Evolutionary conservation across 2,329 filamentous ascomycete genomes (phyloP).

Genomic region (Colletotrichum eremochloae): DNA sequence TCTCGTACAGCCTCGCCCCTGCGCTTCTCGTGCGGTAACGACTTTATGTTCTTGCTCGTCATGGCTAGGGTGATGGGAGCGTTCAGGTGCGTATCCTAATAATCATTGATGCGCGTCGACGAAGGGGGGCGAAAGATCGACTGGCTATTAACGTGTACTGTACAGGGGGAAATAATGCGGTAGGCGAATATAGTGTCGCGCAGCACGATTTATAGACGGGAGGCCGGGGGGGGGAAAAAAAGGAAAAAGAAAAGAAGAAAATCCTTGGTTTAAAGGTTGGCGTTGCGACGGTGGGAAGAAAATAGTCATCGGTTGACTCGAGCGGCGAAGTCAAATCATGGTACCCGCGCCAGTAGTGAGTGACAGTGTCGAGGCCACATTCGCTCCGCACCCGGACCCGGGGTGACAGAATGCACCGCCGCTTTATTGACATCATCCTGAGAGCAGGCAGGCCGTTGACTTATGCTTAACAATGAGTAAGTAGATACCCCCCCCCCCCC

Average conservation of each 20-base stretch:
- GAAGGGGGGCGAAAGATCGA: neutral
- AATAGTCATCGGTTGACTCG: constrained; percentile 42
- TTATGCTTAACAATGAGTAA: neutral
- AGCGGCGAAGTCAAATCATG: constrained; percentile 33
- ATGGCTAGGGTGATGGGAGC: constrained; percentile 54
- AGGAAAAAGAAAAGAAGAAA: neutral
- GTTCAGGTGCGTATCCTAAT: constrained; percentile 47
- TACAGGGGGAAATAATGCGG: neutral
- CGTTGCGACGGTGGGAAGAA: neutral
- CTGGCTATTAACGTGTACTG: neutral
- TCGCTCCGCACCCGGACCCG: constrained; percentile 1
- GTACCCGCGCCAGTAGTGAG: constrained; percentile 2
- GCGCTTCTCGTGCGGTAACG: constrained; percentile 81
- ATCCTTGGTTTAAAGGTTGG: neutral
- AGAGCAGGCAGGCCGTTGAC: neutral
- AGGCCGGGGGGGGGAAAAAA: neutral
- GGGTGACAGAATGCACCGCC: constrained; percentile 22
- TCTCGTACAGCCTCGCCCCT: constrained; percentile 84
- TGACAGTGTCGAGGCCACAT: constrained; percentile 27
- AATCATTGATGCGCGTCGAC: constrained; percentile 46
- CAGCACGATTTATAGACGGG: constrained; percentile 33
- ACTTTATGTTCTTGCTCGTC: constrained; percentile 69
- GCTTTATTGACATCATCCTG: constrained; percentile 12
- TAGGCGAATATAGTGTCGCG: neutral
- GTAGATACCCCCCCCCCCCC: too few relatives aligned